Evolutionary conservation across 208 protist genomes (phyloP).

Genomic region (Acanthamoeba culbertsoni): DNA sequence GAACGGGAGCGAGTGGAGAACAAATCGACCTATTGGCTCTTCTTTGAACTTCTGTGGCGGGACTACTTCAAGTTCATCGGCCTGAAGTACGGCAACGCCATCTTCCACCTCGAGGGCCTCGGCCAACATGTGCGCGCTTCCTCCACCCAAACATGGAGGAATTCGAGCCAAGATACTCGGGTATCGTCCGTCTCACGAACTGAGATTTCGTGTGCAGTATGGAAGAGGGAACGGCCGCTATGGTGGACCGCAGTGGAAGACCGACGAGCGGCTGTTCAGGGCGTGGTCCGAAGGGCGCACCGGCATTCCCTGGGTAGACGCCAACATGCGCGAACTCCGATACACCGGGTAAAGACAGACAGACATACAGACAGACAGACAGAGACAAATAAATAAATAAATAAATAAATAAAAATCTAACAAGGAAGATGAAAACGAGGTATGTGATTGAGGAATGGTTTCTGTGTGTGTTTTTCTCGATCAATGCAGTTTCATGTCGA

Average conservation of each 20-base stretch:
- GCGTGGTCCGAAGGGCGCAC: conserved; percentile 86
- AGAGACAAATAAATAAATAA: too few species aligned
- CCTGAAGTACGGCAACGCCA: conserved; percentile 60
- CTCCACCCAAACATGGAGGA: background rate
- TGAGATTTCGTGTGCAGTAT: background rate
- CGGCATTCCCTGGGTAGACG: conserved; percentile 91
- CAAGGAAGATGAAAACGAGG: too few species aligned
- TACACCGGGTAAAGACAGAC: conserved; percentile 87
- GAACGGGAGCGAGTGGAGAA: conserved; percentile 64
- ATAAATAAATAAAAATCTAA: too few species aligned
- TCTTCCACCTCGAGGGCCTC: conserved; percentile 57
- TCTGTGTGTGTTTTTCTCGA: too few species aligned
- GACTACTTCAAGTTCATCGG: conserved; percentile 72
- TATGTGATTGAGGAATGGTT: too few species aligned
- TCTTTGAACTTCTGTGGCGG: conserved; percentile 74
- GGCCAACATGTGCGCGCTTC: background rate
- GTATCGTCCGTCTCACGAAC: background rate
- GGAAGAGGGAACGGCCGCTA: background rate
- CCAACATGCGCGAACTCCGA: conserved; percentile 89
- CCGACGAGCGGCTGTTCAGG: background rate
- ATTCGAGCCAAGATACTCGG: background rate
- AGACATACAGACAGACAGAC: too few species aligned
- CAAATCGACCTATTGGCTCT: conserved; percentile 75
- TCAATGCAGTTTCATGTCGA: conserved; percentile 64
- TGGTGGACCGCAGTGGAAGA: background rate